A percentile compares a stretch with the other conserved stretches of the same genome.
These are phyloP conservation scores for Leishmania arabica DNA, from an alignment of 208 protist genomes.

Conservation along the genomic window DNA sequence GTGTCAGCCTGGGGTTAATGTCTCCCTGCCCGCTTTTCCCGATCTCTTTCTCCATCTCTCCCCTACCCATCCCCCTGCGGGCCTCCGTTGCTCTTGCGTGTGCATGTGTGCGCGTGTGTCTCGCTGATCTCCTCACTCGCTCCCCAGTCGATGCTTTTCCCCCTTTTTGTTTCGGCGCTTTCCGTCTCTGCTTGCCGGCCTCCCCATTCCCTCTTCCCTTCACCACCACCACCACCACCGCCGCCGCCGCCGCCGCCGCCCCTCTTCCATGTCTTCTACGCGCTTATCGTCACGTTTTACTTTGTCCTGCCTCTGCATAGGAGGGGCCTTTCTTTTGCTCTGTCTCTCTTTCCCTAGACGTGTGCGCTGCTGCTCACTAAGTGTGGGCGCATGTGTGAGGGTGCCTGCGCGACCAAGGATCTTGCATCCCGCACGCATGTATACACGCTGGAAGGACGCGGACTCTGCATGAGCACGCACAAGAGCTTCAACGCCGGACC, in stretches of 20 bases:
- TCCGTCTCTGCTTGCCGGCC: background rate
- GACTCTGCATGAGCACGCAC: background rate
- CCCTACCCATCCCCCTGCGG: background rate
- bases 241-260: background rate
- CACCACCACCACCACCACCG: background rate
- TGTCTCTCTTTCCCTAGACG: background rate
- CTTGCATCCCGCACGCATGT: background rate
- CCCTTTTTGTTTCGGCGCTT: background rate
- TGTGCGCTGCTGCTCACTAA: background rate
- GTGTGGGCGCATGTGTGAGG: background rate
- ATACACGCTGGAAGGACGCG: background rate
- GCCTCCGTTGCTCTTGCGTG: background rate
- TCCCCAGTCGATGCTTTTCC: background rate
- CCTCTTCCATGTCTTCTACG: background rate
- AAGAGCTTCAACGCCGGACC: background rate
- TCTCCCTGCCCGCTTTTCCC: background rate
- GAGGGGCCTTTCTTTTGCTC: background rate
- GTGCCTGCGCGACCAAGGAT: background rate
- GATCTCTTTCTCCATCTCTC: background rate
- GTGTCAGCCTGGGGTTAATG: background rate
- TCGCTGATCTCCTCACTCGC: background rate
- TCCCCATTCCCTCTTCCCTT: background rate
- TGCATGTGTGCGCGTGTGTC: conserved; percentile 1
- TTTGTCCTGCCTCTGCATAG: background rate
- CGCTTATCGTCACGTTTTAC: background rate